Percentiles rank a stretch among this genome's conserved stretches.
Evolutionary conservation across 1,284 basidiomycete genomes (phyloP).

Genomic region (Hymenochaete sp.): DNA sequence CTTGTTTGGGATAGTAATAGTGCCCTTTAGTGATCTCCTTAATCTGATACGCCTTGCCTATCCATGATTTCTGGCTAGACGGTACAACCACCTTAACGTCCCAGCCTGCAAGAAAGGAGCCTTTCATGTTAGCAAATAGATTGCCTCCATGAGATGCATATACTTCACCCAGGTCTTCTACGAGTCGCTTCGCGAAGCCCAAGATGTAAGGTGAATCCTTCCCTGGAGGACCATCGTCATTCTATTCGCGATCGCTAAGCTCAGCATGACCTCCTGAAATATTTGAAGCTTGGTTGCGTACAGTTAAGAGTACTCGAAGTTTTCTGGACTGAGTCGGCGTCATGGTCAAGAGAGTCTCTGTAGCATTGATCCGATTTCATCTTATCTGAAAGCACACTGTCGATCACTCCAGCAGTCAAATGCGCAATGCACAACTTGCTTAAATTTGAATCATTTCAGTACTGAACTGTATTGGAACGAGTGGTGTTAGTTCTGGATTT

Average conservation of each 20-base stretch:
- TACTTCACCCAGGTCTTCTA: constrained; percentile 58
- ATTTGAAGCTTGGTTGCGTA: background rate
- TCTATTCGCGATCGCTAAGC: constrained; percentile 32
- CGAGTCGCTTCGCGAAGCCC: constrained; percentile 65
- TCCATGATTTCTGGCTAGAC: constrained; percentile 86
- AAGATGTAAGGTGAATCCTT: constrained; percentile 78
- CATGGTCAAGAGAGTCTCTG: too few species aligned
- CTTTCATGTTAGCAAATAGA: constrained; percentile 7
- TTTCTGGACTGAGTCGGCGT: too few species aligned
- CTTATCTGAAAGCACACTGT: too few species aligned
- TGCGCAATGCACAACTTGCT: too few species aligned
- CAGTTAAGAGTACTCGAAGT: constrained; percentile 13
- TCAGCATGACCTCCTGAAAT: background rate
- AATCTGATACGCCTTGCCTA: constrained; percentile 82
- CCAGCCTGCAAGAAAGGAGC: constrained; percentile 48
- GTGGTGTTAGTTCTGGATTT: too few species aligned
- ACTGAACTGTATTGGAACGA: too few species aligned
- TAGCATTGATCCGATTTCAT: too few species aligned
- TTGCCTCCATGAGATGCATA: constrained; percentile 1
- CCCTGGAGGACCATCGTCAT: constrained; percentile 84
- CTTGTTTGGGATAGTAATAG: constrained; percentile 75
- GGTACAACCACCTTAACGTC: constrained; percentile 86
- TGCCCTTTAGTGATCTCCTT: constrained; percentile 65
- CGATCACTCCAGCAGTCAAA: too few species aligned
- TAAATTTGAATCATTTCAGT: too few species aligned